Evolutionary conservation across 352 stramenopile genomes (phyloP).

Genomic region (Phytophthora foliorum): DNA sequence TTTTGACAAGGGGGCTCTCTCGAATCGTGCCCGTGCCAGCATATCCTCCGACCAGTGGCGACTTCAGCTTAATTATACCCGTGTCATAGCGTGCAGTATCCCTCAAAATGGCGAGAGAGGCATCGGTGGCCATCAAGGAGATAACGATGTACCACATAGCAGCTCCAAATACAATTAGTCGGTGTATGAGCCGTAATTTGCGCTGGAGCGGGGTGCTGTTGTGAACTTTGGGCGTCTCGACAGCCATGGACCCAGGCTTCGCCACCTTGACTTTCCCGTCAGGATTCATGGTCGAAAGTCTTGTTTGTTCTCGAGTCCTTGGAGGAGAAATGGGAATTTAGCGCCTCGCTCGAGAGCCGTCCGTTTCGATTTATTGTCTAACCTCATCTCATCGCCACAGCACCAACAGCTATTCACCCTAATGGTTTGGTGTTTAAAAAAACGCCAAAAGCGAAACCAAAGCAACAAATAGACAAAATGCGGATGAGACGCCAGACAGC

Average conservation of each 20-base stretch:
- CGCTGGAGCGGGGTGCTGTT: constrained; percentile 27
- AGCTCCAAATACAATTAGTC: constrained; percentile 32
- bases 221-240: constrained; percentile 9
- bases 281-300: constrained; percentile 10
- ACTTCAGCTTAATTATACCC: constrained; percentile 3
- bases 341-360: constrained; percentile 10
- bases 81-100: constrained; percentile 29
- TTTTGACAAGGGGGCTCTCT: constrained; percentile 41
- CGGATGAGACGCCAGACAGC: too few relatives aligned
- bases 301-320: constrained; percentile 2
- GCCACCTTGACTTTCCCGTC: constrained; percentile 30
- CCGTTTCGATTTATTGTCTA: constrained; percentile 26
- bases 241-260: constrained; percentile 10
- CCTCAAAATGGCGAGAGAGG: constrained; percentile 32
- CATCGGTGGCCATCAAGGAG: constrained; percentile 38
- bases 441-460: constrained; percentile 18
- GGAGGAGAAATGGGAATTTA: constrained; percentile 16
- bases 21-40: constrained; percentile 36
- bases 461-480: constrained; percentile 1
- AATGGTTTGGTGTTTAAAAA: too few relatives aligned
- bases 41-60: constrained; percentile 41
- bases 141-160: constrained; percentile 42
- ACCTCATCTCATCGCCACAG: constrained; percentile 2
- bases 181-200: constrained; percentile 25
- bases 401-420: too few relatives aligned